Evolutionary conservation across 2,329 filamentous ascomycete genomes (phyloP).

Genomic region (Alternaria tenuissima): DNA sequence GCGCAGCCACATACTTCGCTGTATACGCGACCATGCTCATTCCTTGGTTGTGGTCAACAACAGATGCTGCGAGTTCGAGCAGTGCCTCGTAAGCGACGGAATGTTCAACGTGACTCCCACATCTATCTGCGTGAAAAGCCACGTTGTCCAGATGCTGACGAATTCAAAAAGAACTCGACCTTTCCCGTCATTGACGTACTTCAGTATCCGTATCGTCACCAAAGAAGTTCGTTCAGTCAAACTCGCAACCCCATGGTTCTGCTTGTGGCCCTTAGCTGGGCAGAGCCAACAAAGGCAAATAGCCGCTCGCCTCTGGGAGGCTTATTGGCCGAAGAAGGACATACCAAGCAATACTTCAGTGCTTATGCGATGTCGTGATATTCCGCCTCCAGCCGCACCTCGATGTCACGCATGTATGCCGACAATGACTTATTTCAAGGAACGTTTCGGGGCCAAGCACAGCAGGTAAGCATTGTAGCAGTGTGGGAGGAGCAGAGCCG

Average conservation of each 20-base stretch:
- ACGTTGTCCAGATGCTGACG: not conserved
- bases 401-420: too few species aligned
- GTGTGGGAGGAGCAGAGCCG: not conserved
- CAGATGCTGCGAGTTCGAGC: too few species aligned
- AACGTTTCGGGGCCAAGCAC: not conserved
- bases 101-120: not conserved
- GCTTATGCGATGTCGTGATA: not conserved
- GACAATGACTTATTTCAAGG: accelerated
- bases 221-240: too few species aligned
- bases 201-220: too few species aligned
- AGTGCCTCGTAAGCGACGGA: too few species aligned
- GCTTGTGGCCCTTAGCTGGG: not conserved
- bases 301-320: not conserved
- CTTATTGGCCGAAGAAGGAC: not conserved
- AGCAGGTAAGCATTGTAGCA: not conserved
- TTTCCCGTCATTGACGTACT: not conserved
- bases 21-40: not conserved
- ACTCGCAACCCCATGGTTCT: accelerated
- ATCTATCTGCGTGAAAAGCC: not conserved
- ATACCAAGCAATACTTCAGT: not conserved
- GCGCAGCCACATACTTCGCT: not conserved
- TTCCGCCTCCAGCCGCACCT: not conserved
- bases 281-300: not conserved
- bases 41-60: not conserved
- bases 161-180: not conserved